Evolutionary conservation across 257 asterid genomes (phyloP), one percentile per base, ranked within the genome.

Genomic region (Gardenia jasminoides): DNA sequence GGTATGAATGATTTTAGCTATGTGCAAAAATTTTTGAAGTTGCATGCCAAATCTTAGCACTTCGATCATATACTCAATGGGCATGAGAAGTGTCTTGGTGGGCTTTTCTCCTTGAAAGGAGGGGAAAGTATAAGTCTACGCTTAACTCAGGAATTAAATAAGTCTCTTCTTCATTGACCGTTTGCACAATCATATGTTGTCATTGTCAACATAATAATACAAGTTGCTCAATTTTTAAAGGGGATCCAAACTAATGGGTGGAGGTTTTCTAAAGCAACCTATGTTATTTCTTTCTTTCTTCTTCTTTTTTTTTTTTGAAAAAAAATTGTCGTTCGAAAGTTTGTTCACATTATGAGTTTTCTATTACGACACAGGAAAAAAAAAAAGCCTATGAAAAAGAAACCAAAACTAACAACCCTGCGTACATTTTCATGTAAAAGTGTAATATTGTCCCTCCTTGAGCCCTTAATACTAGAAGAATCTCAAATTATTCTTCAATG

Each of bases 151-250:
- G 54, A 52, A 54, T 80, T 75, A 26, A 17, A 56, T 31, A 41
- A 47, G 43, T 76, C 46, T 64, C 50, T 26, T 65, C n/a, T 6
- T 3, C 43, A 62, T 74, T 78, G 82, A 82, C 79, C 30, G 4
- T 16, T 17, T 41, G 73, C 79, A 56, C 24, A 72, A 70, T 77
- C n/a, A 67, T 41, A 71, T 68, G 30, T 68, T 39, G 66, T 75
- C 77, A 58, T 68, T 39, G 66, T 75, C 77, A 58, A 76, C 67
- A 61, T 58, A 22, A 76, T 24, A 13, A 64, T 69, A n/a, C 3
- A 22, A 72, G 66, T 46, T 11, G 44, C 46, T 78, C 59, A n/a
- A 52, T 12, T 26, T 52, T 58, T 82, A 67, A 74, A 73, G n/a
- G 72, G 72, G 31, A 47, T 76, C 17, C 50, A 70, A 76, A 70